Evolutionary conservation across 805 yeast species (phyloP).

Genomic region (Saturnispora saitoi): DNA sequence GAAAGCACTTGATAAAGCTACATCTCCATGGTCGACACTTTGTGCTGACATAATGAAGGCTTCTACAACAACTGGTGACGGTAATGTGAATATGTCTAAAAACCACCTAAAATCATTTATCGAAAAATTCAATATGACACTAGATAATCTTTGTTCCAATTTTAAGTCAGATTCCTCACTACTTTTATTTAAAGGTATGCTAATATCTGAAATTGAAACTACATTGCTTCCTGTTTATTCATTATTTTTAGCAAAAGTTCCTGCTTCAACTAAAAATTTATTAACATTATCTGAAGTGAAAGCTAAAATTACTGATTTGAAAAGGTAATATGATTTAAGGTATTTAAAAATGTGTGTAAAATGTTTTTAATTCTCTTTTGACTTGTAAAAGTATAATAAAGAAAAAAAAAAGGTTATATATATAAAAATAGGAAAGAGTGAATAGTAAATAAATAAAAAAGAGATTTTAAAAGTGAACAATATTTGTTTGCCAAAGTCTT

Average conservation of each 20-base stretch:
- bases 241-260: slow-evolving; percentile 73
- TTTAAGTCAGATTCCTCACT: slow-evolving; percentile 42
- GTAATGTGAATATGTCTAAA: slow-evolving; percentile 42
- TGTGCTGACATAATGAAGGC: slow-evolving; percentile 74
- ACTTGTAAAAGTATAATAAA: no score
- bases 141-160: slow-evolving; percentile 65
- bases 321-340: neutral
- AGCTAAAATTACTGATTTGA: slow-evolving; percentile 2
- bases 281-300: slow-evolving; percentile 6
- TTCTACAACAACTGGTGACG: slow-evolving; percentile 50
- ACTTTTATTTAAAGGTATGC: slow-evolving; percentile 41
- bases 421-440: no score
- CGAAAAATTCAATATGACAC: slow-evolving; percentile 64
- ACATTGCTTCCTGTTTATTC: slow-evolving; percentile 71
- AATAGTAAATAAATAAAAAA: no score
- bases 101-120: slow-evolving; percentile 67
- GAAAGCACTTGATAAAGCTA: slow-evolving; percentile 61
- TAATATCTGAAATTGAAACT: slow-evolving; percentile 67
- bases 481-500: no score
- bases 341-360: no score
- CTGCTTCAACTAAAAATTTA: slow-evolving; percentile 57
- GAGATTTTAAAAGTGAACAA: no score
- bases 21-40: slow-evolving; percentile 71
- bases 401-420: neutral
- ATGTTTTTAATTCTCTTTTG: no score